Evolutionary conservation across 2,329 filamentous ascomycete genomes (phyloP).

Genomic region (Polychaeton citri): DNA sequence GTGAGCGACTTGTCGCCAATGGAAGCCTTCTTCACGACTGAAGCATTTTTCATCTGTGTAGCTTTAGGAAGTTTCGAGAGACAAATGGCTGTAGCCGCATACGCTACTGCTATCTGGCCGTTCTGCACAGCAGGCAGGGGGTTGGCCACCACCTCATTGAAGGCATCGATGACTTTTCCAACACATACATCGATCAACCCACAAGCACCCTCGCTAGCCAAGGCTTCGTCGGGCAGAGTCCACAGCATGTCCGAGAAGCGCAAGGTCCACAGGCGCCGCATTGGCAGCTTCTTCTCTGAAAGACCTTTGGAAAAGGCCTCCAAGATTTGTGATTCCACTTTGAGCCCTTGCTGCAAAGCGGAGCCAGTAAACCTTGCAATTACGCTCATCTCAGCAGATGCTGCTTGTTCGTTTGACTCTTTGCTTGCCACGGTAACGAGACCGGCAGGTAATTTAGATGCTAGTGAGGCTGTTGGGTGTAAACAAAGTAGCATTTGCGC

Average conservation of each 20-base stretch:
- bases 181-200: slow-evolving; percentile 38
- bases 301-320: slow-evolving; percentile 72
- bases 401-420: slow-evolving; percentile 76
- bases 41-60: slow-evolving; percentile 39
- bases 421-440: slow-evolving; percentile 61
- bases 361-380: slow-evolving; percentile 53
- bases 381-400: slow-evolving; percentile 61
- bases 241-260: slow-evolving; percentile 59
- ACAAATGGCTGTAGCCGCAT: slow-evolving; percentile 55
- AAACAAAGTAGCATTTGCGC: slow-evolving; percentile 64
- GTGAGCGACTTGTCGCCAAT: slow-evolving; percentile 53
- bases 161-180: slow-evolving; percentile 52
- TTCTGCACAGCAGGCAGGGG: slow-evolving; percentile 66
- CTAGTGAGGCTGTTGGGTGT: slow-evolving; percentile 46
- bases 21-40: slow-evolving; percentile 48
- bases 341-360: slow-evolving; percentile 46
- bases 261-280: slow-evolving; percentile 69
- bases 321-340: slow-evolving; percentile 51
- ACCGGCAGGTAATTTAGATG: slow-evolving; percentile 51
- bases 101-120: slow-evolving; percentile 67
- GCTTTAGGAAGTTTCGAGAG: slow-evolving; percentile 40
- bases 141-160: slow-evolving; percentile 67
- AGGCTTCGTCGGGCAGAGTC: slow-evolving; percentile 34
- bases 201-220: slow-evolving; percentile 34
- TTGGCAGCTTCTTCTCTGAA: slow-evolving; percentile 66